phyloP scores from a whole-genome alignment of 73 alveolate species.

The Uronychia setigera region DNA sequence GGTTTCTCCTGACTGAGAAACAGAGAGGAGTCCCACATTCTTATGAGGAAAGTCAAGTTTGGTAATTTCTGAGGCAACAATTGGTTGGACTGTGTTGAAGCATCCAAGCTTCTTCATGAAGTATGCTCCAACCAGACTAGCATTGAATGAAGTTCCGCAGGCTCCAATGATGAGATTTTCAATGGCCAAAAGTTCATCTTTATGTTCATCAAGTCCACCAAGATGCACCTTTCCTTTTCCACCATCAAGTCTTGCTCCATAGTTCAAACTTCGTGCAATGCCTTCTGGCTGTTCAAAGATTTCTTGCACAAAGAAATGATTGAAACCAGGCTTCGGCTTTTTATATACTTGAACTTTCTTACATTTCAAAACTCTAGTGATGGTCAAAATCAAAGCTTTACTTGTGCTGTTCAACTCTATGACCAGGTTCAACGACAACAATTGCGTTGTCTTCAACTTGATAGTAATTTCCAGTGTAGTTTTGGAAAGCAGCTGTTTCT shows the following conservation, averaged over 20 bases:
- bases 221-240: constrained; percentile 53
- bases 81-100: constrained; percentile 44
- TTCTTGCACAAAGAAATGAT: constrained; percentile 59
- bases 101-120: constrained; percentile 63
- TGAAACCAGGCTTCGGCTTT: constrained; percentile 53
- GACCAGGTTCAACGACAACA: constrained; percentile 30
- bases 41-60: constrained; percentile 22
- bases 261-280: constrained; percentile 45
- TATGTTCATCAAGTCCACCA: constrained; percentile 66
- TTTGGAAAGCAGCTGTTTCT: constrained; percentile 82
- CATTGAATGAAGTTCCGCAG: constrained; percentile 73
- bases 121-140: constrained; percentile 51
- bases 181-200: constrained; percentile 24
- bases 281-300: constrained; percentile 70
- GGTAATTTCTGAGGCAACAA: constrained; percentile 52
- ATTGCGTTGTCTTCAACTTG: constrained; percentile 82
- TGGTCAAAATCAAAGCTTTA: neutral
- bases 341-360: constrained; percentile 11
- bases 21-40: constrained; percentile 75
- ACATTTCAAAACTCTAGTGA: neutral
- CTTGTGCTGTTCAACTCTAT: neutral
- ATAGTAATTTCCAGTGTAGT: constrained; percentile 76
- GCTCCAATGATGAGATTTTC: constrained; percentile 69
- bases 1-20: constrained; percentile 92
- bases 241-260: constrained; percentile 60